Evolutionary conservation across 2,329 filamentous ascomycete genomes (phyloP), one percentile per base, ranked within the genome.

Genomic region (Cladosporium sp.): DNA sequence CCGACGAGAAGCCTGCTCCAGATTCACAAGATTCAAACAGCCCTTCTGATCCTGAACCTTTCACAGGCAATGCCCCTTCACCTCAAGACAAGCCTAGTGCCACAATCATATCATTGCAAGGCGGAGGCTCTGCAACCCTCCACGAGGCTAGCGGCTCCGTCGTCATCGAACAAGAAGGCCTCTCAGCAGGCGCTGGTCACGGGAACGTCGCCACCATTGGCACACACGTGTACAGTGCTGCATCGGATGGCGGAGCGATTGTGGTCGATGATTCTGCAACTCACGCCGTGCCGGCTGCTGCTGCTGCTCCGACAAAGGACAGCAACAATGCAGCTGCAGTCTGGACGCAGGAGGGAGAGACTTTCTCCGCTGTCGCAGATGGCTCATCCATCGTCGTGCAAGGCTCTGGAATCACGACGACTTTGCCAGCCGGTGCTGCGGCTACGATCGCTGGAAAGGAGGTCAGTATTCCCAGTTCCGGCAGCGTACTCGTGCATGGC

Each of bases 381-480:
- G 35, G 40, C 7, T n/a, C 12, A 3, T 18, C 38, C 3, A 13
- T 43, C 25, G 19, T 38, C 8, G 7, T 43, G 6, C 3, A 38
- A 9, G 33, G 30, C 13, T 18, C 38, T 6, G 22, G 7, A 3
- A 5, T 16, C 16, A 43, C 40, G 7, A 32, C 40, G 2, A 50
- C 30, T 3, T 9, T 43, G 8, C 6, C 48, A 9, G 13, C 40
- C 3, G 40, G 40, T 7, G 39, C 16, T 7, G 18, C n/a, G 15
- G 18, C 48, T 4, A 50, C 32, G 4, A 19, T 50, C 16, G 48
- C 39, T 25, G 48, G 32, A 12, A 27, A 43, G n/a, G 13, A 15
- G 3, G 12, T 50, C 30, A 38, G 39, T 39, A 16, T 25, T 13
- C 38, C 25, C 3, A 15, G 11, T 3, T 19, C 43, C 9, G 22